These are phyloP conservation scores for Hydrangea macrophylla DNA, from an alignment of 148 eudicot genomes.

Conservation along the genomic window DNA sequence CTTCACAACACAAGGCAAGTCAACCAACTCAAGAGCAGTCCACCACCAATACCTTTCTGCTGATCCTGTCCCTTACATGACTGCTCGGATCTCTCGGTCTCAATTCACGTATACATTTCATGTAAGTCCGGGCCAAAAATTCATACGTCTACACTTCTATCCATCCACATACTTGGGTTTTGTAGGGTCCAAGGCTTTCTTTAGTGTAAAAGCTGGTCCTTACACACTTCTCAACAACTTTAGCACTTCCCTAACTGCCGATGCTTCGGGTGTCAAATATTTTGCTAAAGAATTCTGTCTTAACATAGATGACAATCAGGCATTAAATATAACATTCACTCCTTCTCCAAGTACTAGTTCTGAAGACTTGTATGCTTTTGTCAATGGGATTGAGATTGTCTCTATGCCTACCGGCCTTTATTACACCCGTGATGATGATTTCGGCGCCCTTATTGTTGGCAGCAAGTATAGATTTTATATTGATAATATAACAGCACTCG, in stretches of 20 bases:
- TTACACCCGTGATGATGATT: slow-evolving; percentile 6
- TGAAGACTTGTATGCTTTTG: slow-evolving; percentile 27
- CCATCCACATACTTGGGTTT: slow-evolving; percentile 21
- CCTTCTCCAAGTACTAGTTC: slow-evolving; percentile 11
- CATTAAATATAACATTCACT: slow-evolving; percentile 26
- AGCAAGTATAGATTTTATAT: slow-evolving; percentile 3
- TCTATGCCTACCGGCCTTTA: slow-evolving; percentile 38
- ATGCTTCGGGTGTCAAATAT: neutral
- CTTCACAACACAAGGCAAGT: neutral
- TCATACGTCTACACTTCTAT: slow-evolving; percentile 29
- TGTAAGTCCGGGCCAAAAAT: slow-evolving; percentile 24
- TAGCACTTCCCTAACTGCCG: slow-evolving; percentile 30
- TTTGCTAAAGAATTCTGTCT: slow-evolving; percentile 24
- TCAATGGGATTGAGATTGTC: slow-evolving; percentile 49
- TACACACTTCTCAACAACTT: slow-evolving; percentile 38
- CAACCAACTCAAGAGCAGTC: neutral
- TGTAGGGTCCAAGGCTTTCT: slow-evolving; percentile 12
- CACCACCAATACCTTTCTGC: neutral
- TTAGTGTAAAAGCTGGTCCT: slow-evolving; percentile 35
- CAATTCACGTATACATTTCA: slow-evolving; percentile 16
- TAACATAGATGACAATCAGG: slow-evolving; percentile 6
- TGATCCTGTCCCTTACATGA: slow-evolving; percentile 15
- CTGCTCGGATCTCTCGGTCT: slow-evolving; percentile 11
- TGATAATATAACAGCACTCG: slow-evolving; percentile 24
- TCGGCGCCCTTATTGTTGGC: slow-evolving; percentile 14